Conservation (phyloP, 2,329 filamentous ascomycete species). For the Phoma sp. region DNA sequence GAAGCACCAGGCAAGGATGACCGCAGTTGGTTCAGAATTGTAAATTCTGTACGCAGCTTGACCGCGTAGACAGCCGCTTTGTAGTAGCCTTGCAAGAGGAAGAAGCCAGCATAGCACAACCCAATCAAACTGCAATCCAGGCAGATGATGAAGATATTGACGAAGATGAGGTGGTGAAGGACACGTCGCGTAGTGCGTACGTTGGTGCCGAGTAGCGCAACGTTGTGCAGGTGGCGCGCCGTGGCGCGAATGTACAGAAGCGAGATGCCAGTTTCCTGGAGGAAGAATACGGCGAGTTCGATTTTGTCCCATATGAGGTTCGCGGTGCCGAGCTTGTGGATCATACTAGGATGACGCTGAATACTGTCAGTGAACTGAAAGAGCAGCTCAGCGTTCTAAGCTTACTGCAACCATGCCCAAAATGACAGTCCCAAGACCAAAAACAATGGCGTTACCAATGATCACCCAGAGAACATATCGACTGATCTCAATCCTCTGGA, state of each 20-base stretch:
- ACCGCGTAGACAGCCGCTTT: slow-evolving; percentile 51
- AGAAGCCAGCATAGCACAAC: slow-evolving; percentile 47
- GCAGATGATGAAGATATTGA: slow-evolving; percentile 49
- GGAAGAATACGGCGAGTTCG: slow-evolving; percentile 49
- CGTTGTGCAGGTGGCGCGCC: slow-evolving; percentile 47
- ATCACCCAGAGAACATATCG: slow-evolving; percentile 61
- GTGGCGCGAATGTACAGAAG: slow-evolving; percentile 60
- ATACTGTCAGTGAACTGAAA: slow-evolving; percentile 9
- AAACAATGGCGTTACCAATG: slow-evolving; percentile 57
- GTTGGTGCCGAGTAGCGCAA: slow-evolving; percentile 22
- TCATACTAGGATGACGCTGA: slow-evolving; percentile 23
- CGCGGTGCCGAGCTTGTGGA: slow-evolving; percentile 10
- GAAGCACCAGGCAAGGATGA: slow-evolving; percentile 17
- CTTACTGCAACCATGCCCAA: slow-evolving; percentile 58
- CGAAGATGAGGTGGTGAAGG: slow-evolving; percentile 45
- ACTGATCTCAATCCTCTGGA: slow-evolving; percentile 40
- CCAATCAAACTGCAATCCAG: slow-evolving; percentile 49
- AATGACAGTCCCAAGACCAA: slow-evolving; percentile 60
- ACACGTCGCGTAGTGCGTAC: slow-evolving; percentile 19
- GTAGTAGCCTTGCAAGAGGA: slow-evolving; percentile 48
- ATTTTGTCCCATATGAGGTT: slow-evolving; percentile 46
- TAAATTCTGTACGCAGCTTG: slow-evolving; percentile 59
- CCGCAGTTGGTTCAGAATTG: slow-evolving; percentile 54
- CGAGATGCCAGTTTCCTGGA: slow-evolving; percentile 46
- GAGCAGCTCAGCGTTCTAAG: no score